Base-by-base conservation (phyloP, 495 filamentous ascomycete species). In the Cryomyces antarcticus region DNA sequence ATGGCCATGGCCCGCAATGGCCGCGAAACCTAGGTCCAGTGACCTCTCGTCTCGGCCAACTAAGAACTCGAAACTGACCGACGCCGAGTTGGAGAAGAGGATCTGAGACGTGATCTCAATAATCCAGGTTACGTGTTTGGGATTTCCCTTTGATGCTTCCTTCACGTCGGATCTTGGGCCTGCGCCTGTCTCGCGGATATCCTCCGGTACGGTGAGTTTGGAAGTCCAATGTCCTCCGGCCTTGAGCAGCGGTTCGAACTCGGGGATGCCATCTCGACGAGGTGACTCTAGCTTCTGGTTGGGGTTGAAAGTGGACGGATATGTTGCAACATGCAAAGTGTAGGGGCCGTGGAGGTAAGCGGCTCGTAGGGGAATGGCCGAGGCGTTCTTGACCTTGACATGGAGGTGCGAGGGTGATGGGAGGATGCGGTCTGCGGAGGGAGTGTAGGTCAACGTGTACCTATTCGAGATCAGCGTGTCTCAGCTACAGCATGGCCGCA, bases 291-390 rank as follows among this genome's bases (percentile, higher is more conserved):
- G 71, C 43, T 78, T 81, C 46, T 64, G 58, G 55, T 93, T 81
- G 4, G 86, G 83, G 51, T 82, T 71, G 59, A 86, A 95, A 33
- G 66, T 69, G 0, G 76, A 65, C 4, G 86, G 83, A 52, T 85
- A 88, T 12, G 85, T 79, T 35, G 88, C 76, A 6, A 85, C 73
- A 49, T 85, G 82, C 6, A 96, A 68, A 1, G 76, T 93, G 58
- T 97, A 97, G 2, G 89, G 89, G 0, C 89, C 89, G 60, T 93
- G 89, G 35, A 97, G 73, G 55, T 94, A 97, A 33, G 89, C 89
- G 39, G 89, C 89, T 50, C 89, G 82, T 9, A 96, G 66, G 4
- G 89, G 77, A 45, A 88, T 80, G 10, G 86, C 77, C 17, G 82
- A 87, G n/a, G 80, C 82, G 52, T 97, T 97, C 52, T 79, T 85